Evolutionary conservation across 352 stramenopile genomes (phyloP), one percentile per base, ranked within the genome.

Genomic region (Phytopythium vexans): DNA sequence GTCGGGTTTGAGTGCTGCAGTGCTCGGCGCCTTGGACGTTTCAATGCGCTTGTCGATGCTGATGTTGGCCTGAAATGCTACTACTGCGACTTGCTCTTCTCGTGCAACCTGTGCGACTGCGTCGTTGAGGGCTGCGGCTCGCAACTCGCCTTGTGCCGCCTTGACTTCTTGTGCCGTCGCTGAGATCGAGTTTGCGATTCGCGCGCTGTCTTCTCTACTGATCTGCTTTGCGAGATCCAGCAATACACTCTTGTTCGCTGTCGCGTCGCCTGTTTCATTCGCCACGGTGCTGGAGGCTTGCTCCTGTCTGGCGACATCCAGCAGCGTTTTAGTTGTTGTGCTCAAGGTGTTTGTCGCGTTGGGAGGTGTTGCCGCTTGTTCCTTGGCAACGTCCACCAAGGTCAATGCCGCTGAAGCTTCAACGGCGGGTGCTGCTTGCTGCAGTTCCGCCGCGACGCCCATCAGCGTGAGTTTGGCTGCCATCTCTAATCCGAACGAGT

Each of bases 171-270:
- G 72, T 0, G 74, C 76, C 21, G 66, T 66, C 16, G 56, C 61
- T 1, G 60, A 52, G 5, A 89, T 59, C 15, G 64, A 65, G 3
- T 16, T 36, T 10, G 79, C 60, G 16, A 88, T 64, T 7, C 56
- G 49, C 6, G 43, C 55, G 15, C 44, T 49, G 8, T 82, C 67
- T 60, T 88, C 75, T 0, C 64, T 47, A 41, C 86, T 61, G 10
- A 89, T 78, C 15, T 81, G 66, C 15, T 72, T 49, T 2, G 82
- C 79, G n/a, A 89, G 35, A 10, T 61, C 52, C n/a, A 63, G 44
- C 15, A 83, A 37, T 46, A 60, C 72, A 34, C 53, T 37, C 34
- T 68, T 62, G 12, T 27, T 36, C 27, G 8, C 50, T 10, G 40
- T 27, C 14, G 31, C n/a, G 2, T 27, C 10, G 32, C 8, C 16